phyloP scores from a whole-genome alignment of 2,329 filamentous ascomycete genomes.

The Colletotrichum sp. region DNA sequence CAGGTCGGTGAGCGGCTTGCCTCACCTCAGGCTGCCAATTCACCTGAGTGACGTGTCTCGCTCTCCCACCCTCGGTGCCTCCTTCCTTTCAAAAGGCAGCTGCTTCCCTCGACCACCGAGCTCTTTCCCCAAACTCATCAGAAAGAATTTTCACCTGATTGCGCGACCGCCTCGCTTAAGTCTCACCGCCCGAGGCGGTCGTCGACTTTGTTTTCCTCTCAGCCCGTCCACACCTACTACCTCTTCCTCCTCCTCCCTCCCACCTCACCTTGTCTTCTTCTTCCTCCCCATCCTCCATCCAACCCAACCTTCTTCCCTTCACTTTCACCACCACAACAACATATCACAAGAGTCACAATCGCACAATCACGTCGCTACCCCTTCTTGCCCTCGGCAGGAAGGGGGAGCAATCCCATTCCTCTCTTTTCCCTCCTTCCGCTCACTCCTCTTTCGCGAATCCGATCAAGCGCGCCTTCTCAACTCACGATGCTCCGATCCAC shows the following conservation, averaged over 20 bases:
- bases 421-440: not conserved
- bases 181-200: not conserved
- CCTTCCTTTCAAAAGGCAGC: not conserved
- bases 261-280: not conserved
- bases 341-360: not conserved
- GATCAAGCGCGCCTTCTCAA: fast-evolving
- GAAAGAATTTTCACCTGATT: not conserved
- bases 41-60: not conserved
- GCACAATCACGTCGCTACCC: not conserved
- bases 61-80: not conserved
- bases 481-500: not conserved
- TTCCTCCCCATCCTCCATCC: not conserved
- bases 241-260: not conserved
- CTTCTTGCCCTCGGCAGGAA: not conserved
- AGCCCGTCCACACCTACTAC: not conserved
- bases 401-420: not conserved
- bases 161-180: not conserved
- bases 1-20: not conserved
- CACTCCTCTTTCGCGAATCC: not conserved
- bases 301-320: not conserved
- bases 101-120: not conserved
- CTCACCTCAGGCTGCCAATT: not conserved
- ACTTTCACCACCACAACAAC: not conserved
- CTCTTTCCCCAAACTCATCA: not conserved
- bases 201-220: not conserved